phyloP scores from a whole-genome alignment of 306 rosid species.

The Macrotyloma uniflorum region DNA sequence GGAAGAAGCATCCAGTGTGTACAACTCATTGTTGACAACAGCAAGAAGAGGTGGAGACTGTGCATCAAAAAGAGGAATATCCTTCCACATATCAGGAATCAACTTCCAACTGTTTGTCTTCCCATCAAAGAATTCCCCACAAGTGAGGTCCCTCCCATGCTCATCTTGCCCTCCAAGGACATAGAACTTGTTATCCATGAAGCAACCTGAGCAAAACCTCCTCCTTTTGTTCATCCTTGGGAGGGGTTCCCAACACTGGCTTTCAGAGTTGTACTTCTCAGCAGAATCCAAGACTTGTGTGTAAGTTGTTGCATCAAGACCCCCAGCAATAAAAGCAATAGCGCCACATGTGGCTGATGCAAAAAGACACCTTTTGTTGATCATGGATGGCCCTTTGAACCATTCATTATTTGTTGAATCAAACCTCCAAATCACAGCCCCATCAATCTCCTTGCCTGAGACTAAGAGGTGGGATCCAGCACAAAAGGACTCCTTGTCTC shows the following conservation, averaged over 20 bases:
- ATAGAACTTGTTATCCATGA: slow-evolving; percentile 71
- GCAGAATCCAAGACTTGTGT: slow-evolving; percentile 53
- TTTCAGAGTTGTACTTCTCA: slow-evolving; percentile 66
- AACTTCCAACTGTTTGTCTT: slow-evolving; percentile 61
- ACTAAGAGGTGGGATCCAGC: slow-evolving; percentile 82
- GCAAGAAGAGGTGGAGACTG: slow-evolving; percentile 81
- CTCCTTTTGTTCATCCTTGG: slow-evolving; percentile 67
- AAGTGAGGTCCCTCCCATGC: slow-evolving; percentile 48
- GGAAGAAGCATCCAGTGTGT: slow-evolving; percentile 58
- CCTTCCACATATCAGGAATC: slow-evolving; percentile 61
- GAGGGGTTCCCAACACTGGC: slow-evolving; percentile 59
- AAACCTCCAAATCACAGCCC: slow-evolving; percentile 66
- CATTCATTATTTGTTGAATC: slow-evolving; percentile 55
- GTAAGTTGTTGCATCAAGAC: slow-evolving; percentile 47
- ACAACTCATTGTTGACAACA: slow-evolving; percentile 67
- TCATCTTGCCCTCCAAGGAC: slow-evolving; percentile 80
- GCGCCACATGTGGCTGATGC: slow-evolving; percentile 79
- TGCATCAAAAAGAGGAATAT: slow-evolving; percentile 34
- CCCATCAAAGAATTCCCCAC: slow-evolving; percentile 70
- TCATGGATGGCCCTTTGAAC: slow-evolving; percentile 77
- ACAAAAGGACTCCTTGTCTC: slow-evolving; percentile 77
- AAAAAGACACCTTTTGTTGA: slow-evolving; percentile 67
- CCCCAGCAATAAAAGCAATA: slow-evolving; percentile 77
- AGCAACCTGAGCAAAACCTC: slow-evolving; percentile 72
- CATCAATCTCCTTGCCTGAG: slow-evolving; percentile 66